Evolutionary conservation across 805 yeast species (phyloP).

Genomic region (Nadsonia fulvescens): DNA sequence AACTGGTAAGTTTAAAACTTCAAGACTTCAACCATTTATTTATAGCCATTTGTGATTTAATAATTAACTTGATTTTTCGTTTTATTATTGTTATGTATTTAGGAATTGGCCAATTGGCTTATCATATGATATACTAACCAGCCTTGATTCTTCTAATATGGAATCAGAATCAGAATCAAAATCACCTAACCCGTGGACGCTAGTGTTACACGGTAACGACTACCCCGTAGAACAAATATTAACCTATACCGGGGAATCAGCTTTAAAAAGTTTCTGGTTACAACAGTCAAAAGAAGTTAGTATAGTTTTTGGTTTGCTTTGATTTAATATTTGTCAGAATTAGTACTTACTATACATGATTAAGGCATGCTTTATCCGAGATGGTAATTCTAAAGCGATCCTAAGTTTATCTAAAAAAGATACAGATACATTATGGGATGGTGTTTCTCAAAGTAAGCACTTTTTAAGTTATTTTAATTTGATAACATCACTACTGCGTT

Average conservation of each 20-base stretch:
- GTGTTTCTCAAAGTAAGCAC: conserved; percentile 23
- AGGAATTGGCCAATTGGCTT: conserved; percentile 54
- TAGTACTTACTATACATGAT: no score
- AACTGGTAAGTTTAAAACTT: conserved; percentile 30
- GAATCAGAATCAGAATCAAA: conserved; percentile 7
- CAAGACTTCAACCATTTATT: no score
- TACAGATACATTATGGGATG: conserved; percentile 37
- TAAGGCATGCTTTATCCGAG: conserved; percentile 54
- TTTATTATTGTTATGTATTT: conserved; percentile 2
- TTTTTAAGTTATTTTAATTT: no score
- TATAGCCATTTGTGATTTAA: no score
- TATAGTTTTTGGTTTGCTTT: no score
- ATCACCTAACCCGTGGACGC: conserved; percentile 26
- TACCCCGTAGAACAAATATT: conserved; percentile 30
- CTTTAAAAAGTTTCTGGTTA: conserved; percentile 38
- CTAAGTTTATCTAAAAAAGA: conserved; percentile 56
- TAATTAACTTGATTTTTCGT: no score
- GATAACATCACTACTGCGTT: no score
- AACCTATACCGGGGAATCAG: conserved; percentile 17
- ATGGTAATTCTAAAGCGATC: conserved; percentile 65
- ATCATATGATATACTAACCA: conserved; percentile 35
- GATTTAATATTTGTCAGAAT: no score
- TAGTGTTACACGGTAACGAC: conserved; percentile 24
- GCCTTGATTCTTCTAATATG: conserved; percentile 21
- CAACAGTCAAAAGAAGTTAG: conserved; percentile 78